Percentiles rank a stretch among this genome's conserved stretches.
These are phyloP conservation scores for Leptographium radiaticola DNA, from an alignment of 2,329 filamentous ascomycete species.

Conservation along the genomic window DNA sequence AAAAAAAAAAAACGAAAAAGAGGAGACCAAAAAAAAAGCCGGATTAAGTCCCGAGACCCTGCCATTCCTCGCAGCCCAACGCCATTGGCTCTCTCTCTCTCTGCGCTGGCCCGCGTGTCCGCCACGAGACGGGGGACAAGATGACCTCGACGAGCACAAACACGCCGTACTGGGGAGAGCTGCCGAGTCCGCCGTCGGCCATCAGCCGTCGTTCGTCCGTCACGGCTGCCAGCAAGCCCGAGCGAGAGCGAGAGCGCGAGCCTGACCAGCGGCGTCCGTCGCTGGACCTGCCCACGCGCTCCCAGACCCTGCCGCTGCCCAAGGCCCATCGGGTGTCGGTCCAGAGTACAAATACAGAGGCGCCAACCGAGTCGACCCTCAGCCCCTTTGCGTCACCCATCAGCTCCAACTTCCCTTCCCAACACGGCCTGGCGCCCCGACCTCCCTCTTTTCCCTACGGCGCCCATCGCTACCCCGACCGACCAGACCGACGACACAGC, in stretches of 20 bases:
- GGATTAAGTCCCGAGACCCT: neutral
- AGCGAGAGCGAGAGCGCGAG: too few relatives aligned
- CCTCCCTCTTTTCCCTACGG: conserved; percentile 43
- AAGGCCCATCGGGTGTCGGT: conserved; percentile 38
- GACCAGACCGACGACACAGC: conserved; percentile 25
- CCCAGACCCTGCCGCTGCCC: conserved; percentile 23
- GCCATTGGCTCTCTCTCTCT: neutral
- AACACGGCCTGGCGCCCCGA: conserved; percentile 40
- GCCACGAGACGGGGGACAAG: neutral
- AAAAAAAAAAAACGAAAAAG: neutral
- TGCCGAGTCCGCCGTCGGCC: conserved; percentile 33
- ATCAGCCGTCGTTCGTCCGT: conserved; percentile 3
- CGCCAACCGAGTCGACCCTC: conserved; percentile 43
- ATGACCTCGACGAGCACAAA: neutral
- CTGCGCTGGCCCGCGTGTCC: conserved; percentile 21
- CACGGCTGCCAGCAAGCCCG: neutral
- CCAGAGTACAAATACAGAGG: conserved; percentile 42
- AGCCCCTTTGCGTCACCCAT: conserved; percentile 45
- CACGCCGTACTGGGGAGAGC: conserved; percentile 17
- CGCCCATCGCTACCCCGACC: conserved; percentile 26
- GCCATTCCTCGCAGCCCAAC: conserved; percentile 18
- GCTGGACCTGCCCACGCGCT: conserved; percentile 15
- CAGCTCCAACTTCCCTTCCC: conserved; percentile 32
- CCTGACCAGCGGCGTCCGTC: conserved; percentile 18
- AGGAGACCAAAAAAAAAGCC: neutral